These are phyloP conservation scores for Aspergillus neoniger DNA, from an alignment of 2,329 filamentous ascomycete genomes.

Conservation along the genomic window DNA sequence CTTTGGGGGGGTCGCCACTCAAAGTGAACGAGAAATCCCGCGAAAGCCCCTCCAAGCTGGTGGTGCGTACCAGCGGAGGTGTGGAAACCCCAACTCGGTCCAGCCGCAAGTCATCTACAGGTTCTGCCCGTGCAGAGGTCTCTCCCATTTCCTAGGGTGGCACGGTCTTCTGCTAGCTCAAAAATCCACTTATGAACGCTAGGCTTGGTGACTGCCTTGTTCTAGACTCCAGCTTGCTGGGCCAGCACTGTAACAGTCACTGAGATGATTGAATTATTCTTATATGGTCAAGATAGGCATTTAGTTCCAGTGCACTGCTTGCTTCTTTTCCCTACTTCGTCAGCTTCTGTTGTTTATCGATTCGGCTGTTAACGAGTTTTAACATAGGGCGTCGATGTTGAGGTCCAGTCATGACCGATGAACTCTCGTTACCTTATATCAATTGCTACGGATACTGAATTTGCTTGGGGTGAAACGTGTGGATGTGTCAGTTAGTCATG, in stretches of 20 bases:
- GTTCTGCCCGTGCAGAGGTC: constrained; percentile 21
- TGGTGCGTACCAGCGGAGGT: constrained; percentile 23
- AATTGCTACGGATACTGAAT: background rate
- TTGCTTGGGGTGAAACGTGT: background rate
- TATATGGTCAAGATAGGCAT: constrained; percentile 4
- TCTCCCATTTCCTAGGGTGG: constrained; percentile 21
- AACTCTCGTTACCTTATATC: background rate
- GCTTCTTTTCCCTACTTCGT: background rate
- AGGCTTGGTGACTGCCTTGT: constrained; percentile 24
- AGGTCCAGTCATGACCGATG: background rate
- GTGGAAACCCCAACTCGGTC: constrained; percentile 26
- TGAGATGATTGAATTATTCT: constrained; percentile 22
- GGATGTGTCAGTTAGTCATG: background rate
- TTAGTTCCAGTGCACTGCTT: background rate
- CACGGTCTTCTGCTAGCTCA: constrained; percentile 22
- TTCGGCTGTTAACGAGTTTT: background rate
- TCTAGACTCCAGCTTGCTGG: constrained; percentile 13
- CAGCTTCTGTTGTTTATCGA: background rate
- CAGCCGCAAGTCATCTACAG: constrained; percentile 27
- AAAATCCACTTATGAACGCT: constrained; percentile 20
- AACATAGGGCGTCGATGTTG: too few species aligned
- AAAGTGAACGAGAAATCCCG: constrained; percentile 23
- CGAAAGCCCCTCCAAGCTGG: constrained; percentile 21
- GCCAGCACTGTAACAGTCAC: constrained; percentile 10
- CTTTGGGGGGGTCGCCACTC: constrained; percentile 17